Conservation (phyloP, 306 rosid species). For the Ammopiptanthus mongolicus region DNA sequence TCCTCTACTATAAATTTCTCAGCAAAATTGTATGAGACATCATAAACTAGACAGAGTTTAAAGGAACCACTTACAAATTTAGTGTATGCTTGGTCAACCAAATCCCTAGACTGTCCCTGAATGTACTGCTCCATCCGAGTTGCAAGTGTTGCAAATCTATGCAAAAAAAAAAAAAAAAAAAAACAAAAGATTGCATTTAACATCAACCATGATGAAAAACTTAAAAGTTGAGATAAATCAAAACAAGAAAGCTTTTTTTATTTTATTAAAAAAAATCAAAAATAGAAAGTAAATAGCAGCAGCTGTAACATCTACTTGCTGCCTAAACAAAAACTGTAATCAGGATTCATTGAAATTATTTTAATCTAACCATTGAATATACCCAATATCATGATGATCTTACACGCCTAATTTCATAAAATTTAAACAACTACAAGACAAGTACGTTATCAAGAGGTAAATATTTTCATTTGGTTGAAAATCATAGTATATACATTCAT, state of each 20-base stretch:
- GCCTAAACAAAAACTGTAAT: neutral
- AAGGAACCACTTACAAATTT: constrained; percentile 70
- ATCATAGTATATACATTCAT: no score
- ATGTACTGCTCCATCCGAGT: constrained; percentile 99
- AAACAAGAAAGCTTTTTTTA: no score
- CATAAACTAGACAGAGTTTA: constrained; percentile 5
- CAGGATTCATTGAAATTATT: neutral
- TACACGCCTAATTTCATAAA: no score
- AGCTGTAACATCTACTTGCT: constrained; percentile 8
- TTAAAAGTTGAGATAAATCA: neutral
- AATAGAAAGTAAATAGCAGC: neutral
- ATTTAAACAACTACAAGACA: no score
- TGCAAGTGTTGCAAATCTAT: constrained; percentile 91
- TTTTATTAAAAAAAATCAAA: neutral
- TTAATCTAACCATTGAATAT: neutral
- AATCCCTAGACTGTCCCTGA: constrained; percentile 98
- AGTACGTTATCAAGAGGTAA: no score
- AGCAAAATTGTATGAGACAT: neutral
- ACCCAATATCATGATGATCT: neutral
- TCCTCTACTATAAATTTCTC: neutral
- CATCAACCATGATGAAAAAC: neutral
- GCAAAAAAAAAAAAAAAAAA: no score
- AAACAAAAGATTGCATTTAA: constrained; percentile 11
- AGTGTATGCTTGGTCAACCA: constrained; percentile 98
- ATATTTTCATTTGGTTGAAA: no score